A percentile compares a stretch with the other conserved stretches of the same genome.
phyloP scores from a whole-genome alignment of 2,329 filamentous ascomycete genomes.

The Tolypocladium nubicola region DNA sequence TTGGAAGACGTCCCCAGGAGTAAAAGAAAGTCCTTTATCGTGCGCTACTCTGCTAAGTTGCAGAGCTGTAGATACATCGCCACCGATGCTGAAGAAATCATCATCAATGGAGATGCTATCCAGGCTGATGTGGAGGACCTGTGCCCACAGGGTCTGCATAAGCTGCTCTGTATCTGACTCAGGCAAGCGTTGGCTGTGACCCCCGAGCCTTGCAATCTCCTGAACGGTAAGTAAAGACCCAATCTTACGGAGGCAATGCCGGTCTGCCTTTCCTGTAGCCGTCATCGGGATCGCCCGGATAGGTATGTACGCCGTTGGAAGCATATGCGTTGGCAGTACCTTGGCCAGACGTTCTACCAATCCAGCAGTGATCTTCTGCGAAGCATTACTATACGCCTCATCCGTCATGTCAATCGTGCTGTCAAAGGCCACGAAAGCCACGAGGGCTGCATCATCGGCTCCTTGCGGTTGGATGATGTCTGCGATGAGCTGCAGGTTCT shows the following conservation, averaged over 20 bases:
- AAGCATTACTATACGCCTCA: neutral
- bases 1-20: conserved; percentile 8
- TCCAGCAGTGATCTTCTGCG: neutral
- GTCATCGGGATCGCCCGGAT: conserved; percentile 5
- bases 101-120: conserved; percentile 5
- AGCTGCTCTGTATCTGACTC: conserved; percentile 5
- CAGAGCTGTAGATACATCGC: conserved; percentile 29
- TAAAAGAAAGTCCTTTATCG: conserved; percentile 9
- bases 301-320: conserved; percentile 7
- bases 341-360: conserved; percentile 2
- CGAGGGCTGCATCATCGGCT: conserved; percentile 1
- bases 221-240: conserved; percentile 10
- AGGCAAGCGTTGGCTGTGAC: conserved; percentile 2
- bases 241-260: conserved; percentile 3
- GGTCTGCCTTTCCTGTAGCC: conserved; percentile 7
- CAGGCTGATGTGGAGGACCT: conserved; percentile 12
- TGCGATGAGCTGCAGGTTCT: conserved; percentile 1
- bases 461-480: conserved; percentile 4
- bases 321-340: conserved; percentile 8
- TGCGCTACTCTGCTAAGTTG: conserved; percentile 22
- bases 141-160: conserved; percentile 23
- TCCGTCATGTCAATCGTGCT: neutral
- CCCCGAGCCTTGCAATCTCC: neutral
- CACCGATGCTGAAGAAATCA: conserved; percentile 16
- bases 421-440: conserved; percentile 5